Evolutionary conservation across 345 rosid genomes (phyloP).

Genomic region (Pseudoturritis turrita): DNA sequence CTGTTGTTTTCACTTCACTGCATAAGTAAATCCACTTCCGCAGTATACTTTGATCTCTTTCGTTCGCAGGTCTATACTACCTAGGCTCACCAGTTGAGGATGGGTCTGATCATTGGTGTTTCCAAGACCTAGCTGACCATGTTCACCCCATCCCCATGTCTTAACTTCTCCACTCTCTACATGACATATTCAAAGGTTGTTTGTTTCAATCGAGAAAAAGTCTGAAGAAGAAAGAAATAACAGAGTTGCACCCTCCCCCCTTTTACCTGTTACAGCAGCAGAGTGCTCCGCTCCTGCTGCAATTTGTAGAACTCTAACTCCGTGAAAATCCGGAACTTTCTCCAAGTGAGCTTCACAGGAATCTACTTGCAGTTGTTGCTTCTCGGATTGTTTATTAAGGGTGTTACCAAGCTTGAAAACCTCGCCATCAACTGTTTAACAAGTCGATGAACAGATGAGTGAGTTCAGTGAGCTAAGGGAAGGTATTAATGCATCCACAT

Average conservation of each 20-base stretch:
- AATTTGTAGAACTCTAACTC: slow-evolving; percentile 44
- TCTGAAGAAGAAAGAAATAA: background rate
- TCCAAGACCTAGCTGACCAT: slow-evolving; percentile 89
- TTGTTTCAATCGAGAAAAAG: background rate
- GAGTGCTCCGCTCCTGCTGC: slow-evolving; percentile 97
- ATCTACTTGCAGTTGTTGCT: slow-evolving; percentile 30
- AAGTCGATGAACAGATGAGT: background rate
- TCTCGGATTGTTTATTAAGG: slow-evolving; percentile 31
- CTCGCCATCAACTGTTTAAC: slow-evolving; percentile 51
- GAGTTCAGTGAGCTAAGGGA: background rate
- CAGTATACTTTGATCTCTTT: slow-evolving; percentile 45
- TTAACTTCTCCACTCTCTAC: slow-evolving; percentile 58
- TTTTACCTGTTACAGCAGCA: slow-evolving; percentile 59
- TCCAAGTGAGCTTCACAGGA: slow-evolving; percentile 30
- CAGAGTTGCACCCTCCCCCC: background rate
- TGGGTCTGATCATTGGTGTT: slow-evolving; percentile 47
- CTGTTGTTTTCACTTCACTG: slow-evolving; percentile 28
- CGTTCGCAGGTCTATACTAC: slow-evolving; percentile 4
- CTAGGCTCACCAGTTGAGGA: slow-evolving; percentile 45
- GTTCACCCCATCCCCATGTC: slow-evolving; percentile 99
- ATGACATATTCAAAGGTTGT: background rate
- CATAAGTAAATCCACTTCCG: slow-evolving; percentile 86
- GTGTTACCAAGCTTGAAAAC: slow-evolving; percentile 67
- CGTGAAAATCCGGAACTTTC: slow-evolving; percentile 45
- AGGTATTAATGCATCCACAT: background rate